Base-by-base conservation (phyloP, 2,329 filamentous ascomycete genomes). In the Talaromyces sp. region DNA sequence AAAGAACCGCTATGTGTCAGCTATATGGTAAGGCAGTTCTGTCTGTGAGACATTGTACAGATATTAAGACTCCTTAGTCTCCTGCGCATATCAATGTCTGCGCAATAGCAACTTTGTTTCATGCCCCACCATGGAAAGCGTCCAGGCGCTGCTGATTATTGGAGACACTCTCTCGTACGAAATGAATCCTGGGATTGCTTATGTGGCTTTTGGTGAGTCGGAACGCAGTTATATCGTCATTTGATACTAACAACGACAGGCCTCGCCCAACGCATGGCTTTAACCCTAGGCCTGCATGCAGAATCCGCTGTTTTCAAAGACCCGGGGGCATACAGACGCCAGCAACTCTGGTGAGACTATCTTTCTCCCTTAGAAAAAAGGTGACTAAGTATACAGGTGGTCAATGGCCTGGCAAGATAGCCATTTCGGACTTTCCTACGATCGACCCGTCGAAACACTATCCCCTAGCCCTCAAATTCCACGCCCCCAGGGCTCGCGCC, bases 91-190 rank as follows among this genome's bases (percentile, higher is more conserved):
- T 63, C 85, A 87, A 68, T 86, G 84, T 66, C 75, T 87, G 27
- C 81, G 85, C n/a, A 84, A 85, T 70, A 84, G 82, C 21, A 87
- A 87, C 63, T 87, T 86, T 67, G 67, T 87, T 6, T 86, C 85
- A 0, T 82, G 84, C 59, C 82, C 84, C 19, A 84, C 80, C 5
- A 73, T 86, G 48, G 83, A 86, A 62, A 84, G 81, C 46, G 85
- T 87, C 26, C 83, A 87, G 67, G 84, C 83, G 0, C 75, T 87
- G 21, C 72, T 87, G 4, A 82, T 87, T 7, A 83, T 87, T 27
- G 83, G 83, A 54, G 86, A 86, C 65, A 84, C 84, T 14, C 76
- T 85, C 26, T 83, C 83, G 0, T 85, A 85, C 68, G 84, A 85
- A 63, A 85, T 85, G 83, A 87, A 87, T 62, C 84, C 85, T 3